Base-by-base conservation (phyloP, 208 protist species). In the Giardia duodenalis region DNA sequence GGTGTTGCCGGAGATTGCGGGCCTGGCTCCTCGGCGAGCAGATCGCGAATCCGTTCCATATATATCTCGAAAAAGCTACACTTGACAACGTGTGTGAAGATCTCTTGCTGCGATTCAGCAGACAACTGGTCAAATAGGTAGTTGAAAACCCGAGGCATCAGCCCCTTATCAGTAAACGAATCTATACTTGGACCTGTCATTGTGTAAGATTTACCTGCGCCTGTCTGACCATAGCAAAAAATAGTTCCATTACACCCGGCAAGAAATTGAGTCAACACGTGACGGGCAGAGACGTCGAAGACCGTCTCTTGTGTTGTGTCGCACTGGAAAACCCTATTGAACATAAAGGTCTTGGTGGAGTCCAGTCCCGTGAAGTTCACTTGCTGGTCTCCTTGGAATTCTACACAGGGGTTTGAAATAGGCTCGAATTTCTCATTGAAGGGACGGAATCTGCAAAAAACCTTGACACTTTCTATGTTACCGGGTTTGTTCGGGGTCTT, bases 11-110 rank as follows among this genome's bases (percentile, higher is more conserved):
- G 10, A 10, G 30, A 10, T 30, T 39, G 19, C 30, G 57, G 57
- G 43, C 2, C 57, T 44, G 90, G 42, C 1, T 57, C 67, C 22
- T 45, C 45, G 47, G 88, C 88, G n/a, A 93, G 43, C 0, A 94
- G 42, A 87, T 94, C 93, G 47, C 87, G 57, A 45, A 92, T 45
- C 0, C 4, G 10, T 67, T 94, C 93, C 19, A 86, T 88, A 44
- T 94, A 94, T 19, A 94, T 90, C 88, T 94, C 93, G 22, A 94
- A 67, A n/a, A 93, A 94, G 0, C 87, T 87, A 19, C 48, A 88
- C 0, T 67, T 0, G 39, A 93, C 90, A 3, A 0, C 0, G 44
- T 48, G 92, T 44, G 92, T 47, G n/a, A 67, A 0, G 46, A 76
- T 47, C 0, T 42, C 30, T 4, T 88, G 44, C 43, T 92, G 43